Evolutionary conservation across 352 stramenopile genomes (phyloP).

Genomic region (Phytophthora melonis): DNA sequence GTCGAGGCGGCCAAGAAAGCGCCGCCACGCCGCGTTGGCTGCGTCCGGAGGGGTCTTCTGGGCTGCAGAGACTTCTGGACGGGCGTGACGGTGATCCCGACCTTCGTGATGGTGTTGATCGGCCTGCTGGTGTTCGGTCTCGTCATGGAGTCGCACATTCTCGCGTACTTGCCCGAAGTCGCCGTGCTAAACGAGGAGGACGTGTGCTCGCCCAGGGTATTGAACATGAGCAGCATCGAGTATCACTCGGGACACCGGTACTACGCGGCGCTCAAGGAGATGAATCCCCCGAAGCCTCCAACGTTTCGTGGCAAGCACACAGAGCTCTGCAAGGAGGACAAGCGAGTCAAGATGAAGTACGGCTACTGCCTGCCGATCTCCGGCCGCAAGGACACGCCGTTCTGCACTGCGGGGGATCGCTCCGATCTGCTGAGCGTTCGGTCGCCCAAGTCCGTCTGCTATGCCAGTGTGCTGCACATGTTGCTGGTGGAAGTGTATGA

Average conservation of each 20-base stretch:
- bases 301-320: slow-evolving; percentile 33
- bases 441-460: slow-evolving; percentile 46
- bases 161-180: slow-evolving; percentile 17
- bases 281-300: slow-evolving; percentile 14
- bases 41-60: not conserved
- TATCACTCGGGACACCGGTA: slow-evolving; percentile 33
- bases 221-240: slow-evolving; percentile 19
- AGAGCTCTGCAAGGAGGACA: slow-evolving; percentile 28
- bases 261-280: slow-evolving; percentile 31
- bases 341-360: slow-evolving; percentile 11
- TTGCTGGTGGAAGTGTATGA: slow-evolving; percentile 62
- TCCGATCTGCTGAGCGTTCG: slow-evolving; percentile 47
- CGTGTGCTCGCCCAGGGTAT: slow-evolving; percentile 1
- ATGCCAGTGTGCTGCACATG: slow-evolving; percentile 62
- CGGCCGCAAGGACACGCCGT: slow-evolving; percentile 49
- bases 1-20: slow-evolving; percentile 8
- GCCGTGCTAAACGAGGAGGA: slow-evolving; percentile 10
- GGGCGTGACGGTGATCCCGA: slow-evolving; percentile 27
- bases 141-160: slow-evolving; percentile 29
- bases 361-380: slow-evolving; percentile 60
- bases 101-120: slow-evolving; percentile 26
- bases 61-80: slow-evolving; percentile 28
- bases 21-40: not conserved
- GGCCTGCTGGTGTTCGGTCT: slow-evolving; percentile 27
- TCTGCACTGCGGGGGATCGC: slow-evolving; percentile 52